Evolutionary conservation across 2,329 filamentous ascomycete species (phyloP), one percentile per base, ranked within the genome.

Genomic region (Madurella mycetomatis): DNA sequence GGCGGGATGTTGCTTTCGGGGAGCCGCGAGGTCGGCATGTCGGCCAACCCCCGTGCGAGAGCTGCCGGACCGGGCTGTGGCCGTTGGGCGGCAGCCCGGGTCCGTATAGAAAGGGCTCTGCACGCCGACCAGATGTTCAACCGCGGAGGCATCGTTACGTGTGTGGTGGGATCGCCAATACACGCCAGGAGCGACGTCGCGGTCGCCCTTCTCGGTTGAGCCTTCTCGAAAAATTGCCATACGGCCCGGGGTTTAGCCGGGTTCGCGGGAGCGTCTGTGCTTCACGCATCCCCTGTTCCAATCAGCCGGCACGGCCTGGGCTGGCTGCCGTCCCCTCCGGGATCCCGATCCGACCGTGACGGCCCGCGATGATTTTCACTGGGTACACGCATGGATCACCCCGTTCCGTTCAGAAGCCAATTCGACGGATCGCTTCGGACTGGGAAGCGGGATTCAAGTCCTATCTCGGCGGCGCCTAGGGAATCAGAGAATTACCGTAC

Each of bases 111-210:
- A 47, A 78, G 67, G 42, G 71, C 67, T 56, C 74, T 70, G 65
- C 72, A 70, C 49, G 69, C 70, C 61, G 69, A 65, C 61, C 77
- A 74, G 41, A 83, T 60, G 58, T 76, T 78, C 62, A 81, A 69
- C 69, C 79, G 74, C 54, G 81, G 76, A 62, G 81, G 75, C 82
- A 85, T 85, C 50, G 56, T 48, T 47, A 53, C 47, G n/a, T 57
- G 58, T 53, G 31, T 55, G 48, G 47, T 46, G 49, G 43, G 41
- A 47, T 53, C 56, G 57, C 31, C 47, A 46, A 49, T 37, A 30
- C 45, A 37, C 13, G 17, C 39, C 30, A 30, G 9, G 19, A 18
- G 30, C 34, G 40, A 18, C n/a, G 49, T 56, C 42, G 46, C 42
- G 30, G 43, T 51, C 31, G 47, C 43, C 41, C 37, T 43, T 9